phyloP scores from a whole-genome alignment of 768 basidiomycete genomes.

The Terana coerulea region DNA sequence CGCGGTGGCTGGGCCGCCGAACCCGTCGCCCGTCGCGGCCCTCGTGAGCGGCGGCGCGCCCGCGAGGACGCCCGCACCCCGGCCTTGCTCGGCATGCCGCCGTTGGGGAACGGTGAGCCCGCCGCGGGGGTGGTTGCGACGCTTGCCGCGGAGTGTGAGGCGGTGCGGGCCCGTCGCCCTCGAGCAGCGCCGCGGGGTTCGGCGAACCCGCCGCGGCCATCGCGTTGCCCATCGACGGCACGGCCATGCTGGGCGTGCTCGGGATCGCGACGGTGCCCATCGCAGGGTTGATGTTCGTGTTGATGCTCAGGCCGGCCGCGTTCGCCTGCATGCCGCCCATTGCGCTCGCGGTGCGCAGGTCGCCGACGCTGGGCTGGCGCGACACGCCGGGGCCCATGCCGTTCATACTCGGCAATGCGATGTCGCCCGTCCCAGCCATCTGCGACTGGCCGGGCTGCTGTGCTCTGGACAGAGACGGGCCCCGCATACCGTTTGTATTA shows the following conservation, averaged over 20 bases:
- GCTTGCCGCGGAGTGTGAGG: constrained; percentile 22
- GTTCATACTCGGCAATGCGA: constrained; percentile 10
- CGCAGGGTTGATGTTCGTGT: constrained; percentile 14
- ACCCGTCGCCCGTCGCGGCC: background rate
- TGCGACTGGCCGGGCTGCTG: constrained; percentile 20
- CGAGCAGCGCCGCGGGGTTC: constrained; percentile 11
- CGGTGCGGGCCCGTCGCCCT: constrained; percentile 14
- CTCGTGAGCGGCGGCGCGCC: constrained; percentile 8
- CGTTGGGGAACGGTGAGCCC: constrained; percentile 19
- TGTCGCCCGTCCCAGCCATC: constrained; percentile 19
- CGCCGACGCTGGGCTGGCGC: constrained; percentile 1
- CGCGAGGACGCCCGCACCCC: background rate
- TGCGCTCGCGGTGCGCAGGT: background rate
- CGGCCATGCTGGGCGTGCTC: background rate
- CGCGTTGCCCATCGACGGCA: constrained; percentile 15
- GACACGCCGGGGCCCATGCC: constrained; percentile 3
- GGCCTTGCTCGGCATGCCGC: constrained; percentile 8
- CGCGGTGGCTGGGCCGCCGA: constrained; percentile 1
- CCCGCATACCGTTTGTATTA: constrained; percentile 34
- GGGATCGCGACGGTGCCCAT: constrained; percentile 5
- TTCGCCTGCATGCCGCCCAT: background rate
- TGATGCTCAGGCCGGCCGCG: constrained; percentile 13
- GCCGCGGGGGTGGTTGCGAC: constrained; percentile 20
- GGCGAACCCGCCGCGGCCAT: constrained; percentile 16
- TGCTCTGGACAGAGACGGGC: constrained; percentile 32